These are phyloP conservation scores for Aspergillus conjunctus DNA, from an alignment of 495 filamentous ascomycete genomes.

Conservation along the genomic window DNA sequence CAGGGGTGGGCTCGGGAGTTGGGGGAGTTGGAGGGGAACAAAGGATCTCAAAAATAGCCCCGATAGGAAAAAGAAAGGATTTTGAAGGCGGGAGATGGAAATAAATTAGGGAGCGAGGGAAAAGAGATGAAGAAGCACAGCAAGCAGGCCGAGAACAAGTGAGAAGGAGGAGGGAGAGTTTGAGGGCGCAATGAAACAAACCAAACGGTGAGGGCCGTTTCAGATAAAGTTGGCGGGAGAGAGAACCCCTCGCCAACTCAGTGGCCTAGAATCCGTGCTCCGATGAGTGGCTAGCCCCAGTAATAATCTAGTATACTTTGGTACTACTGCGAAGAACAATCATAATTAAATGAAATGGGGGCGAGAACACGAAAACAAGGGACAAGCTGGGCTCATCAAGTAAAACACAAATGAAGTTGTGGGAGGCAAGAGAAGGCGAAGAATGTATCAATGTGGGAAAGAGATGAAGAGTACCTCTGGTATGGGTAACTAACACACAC, in stretches of 20 bases:
- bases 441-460: too few relatives aligned
- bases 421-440: too few relatives aligned
- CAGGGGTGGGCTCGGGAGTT: conserved; percentile 7
- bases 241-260: conserved; percentile 21
- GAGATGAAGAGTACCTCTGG: too few relatives aligned
- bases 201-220: conserved; percentile 23
- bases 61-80: conserved; percentile 10
- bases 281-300: neutral
- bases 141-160: neutral
- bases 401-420: too few relatives aligned
- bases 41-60: conserved; percentile 7
- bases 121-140: neutral
- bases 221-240: conserved; percentile 28
- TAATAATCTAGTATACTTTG: neutral
- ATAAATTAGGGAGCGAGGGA: conserved; percentile 6
- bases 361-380: neutral
- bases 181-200: conserved; percentile 26
- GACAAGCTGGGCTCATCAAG: neutral
- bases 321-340: neutral
- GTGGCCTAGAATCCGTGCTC: conserved; percentile 3
- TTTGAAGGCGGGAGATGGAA: neutral
- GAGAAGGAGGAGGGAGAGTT: conserved; percentile 12
- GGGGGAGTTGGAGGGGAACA: neutral
- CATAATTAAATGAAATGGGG: neutral
- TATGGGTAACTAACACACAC: too few relatives aligned